Evolutionary conservation across 1,139 yeast species (phyloP).

Genomic region (Yamadazyma aaseri): DNA sequence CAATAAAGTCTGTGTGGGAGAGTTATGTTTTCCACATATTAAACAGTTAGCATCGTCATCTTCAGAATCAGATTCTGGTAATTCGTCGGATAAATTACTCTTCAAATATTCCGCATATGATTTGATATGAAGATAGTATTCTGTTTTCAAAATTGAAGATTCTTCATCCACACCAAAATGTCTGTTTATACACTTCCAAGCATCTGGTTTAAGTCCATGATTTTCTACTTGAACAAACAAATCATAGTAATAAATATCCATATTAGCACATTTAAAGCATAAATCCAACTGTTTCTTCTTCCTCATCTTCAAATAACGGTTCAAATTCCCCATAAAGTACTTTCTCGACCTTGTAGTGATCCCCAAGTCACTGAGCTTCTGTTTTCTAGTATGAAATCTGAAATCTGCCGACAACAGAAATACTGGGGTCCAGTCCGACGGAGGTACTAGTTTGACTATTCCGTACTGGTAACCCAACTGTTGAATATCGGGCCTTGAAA

Average conservation of each 20-base stretch:
- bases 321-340: slow-evolving; percentile 59
- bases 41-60: slow-evolving; percentile 47
- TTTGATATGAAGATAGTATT: slow-evolving; percentile 35
- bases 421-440: slow-evolving; percentile 52
- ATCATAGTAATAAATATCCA: slow-evolving; percentile 50
- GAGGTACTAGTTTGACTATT: slow-evolving; percentile 65
- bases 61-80: slow-evolving; percentile 29
- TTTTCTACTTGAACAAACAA: slow-evolving; percentile 47
- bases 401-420: slow-evolving; percentile 55
- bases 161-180: slow-evolving; percentile 22
- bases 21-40: slow-evolving; percentile 50
- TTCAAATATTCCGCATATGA: slow-evolving; percentile 47
- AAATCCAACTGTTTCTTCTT: slow-evolving; percentile 27
- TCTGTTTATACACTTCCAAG: slow-evolving; percentile 38
- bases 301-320: slow-evolving; percentile 54
- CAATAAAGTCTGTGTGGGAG: slow-evolving; percentile 51
- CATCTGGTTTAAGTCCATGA: slow-evolving; percentile 21
- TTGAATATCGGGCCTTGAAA: slow-evolving; percentile 50
- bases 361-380: slow-evolving; percentile 62
- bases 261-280: slow-evolving; percentile 21
- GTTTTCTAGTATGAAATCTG: slow-evolving; percentile 64
- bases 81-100: slow-evolving; percentile 17
- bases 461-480: slow-evolving; percentile 61
- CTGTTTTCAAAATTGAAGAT: slow-evolving; percentile 23
- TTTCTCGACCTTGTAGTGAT: slow-evolving; percentile 59